Conservation (phyloP, 148 eudicot genomes). For the Persicaria maculosa region DNA sequence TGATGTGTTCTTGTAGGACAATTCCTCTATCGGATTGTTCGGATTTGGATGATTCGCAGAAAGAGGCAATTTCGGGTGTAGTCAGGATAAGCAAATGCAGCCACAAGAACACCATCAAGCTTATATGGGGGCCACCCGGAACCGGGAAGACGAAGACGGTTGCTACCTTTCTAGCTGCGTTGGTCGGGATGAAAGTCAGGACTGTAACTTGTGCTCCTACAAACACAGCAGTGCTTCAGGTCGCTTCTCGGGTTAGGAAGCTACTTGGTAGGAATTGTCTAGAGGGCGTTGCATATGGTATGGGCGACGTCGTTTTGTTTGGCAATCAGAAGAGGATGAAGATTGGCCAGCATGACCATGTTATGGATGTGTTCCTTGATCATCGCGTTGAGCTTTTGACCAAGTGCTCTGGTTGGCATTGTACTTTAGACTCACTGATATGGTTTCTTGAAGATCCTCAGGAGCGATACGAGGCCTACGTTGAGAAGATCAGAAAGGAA, state of each 20-base stretch:
- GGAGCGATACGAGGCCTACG: slow-evolving; percentile 28
- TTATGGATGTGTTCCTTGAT: slow-evolving; percentile 41
- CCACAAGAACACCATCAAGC: slow-evolving; percentile 27
- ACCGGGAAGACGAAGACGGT: slow-evolving; percentile 61
- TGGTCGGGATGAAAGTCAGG: slow-evolving; percentile 25
- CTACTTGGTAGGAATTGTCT: neutral
- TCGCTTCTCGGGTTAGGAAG: slow-evolving; percentile 26
- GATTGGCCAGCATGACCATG: slow-evolving; percentile 37
- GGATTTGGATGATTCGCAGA: slow-evolving; percentile 35
- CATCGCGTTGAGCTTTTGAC: slow-evolving; percentile 27
- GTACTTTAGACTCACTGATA: slow-evolving; percentile 28
- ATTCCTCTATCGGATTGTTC: slow-evolving; percentile 10
- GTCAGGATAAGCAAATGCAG: slow-evolving; percentile 27
- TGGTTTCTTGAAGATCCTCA: slow-evolving; percentile 39
- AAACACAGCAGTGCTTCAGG: slow-evolving; percentile 38
- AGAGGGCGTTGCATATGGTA: slow-evolving; percentile 28
- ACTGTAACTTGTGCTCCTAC: slow-evolving; percentile 55
- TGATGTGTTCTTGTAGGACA: neutral
- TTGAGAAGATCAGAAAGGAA: slow-evolving; percentile 10
- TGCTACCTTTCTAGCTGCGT: slow-evolving; percentile 27
- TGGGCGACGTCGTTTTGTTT: slow-evolving; percentile 58
- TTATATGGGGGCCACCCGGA: slow-evolving; percentile 73
- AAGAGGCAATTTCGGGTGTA: slow-evolving; percentile 33
- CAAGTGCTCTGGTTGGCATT: slow-evolving; percentile 45
- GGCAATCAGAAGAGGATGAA: slow-evolving; percentile 60